A percentile compares a stretch with the other conserved stretches of the same genome.
Conservation (phyloP, 2,329 filamentous ascomycete species). For the Chaetomium sp. region DNA sequence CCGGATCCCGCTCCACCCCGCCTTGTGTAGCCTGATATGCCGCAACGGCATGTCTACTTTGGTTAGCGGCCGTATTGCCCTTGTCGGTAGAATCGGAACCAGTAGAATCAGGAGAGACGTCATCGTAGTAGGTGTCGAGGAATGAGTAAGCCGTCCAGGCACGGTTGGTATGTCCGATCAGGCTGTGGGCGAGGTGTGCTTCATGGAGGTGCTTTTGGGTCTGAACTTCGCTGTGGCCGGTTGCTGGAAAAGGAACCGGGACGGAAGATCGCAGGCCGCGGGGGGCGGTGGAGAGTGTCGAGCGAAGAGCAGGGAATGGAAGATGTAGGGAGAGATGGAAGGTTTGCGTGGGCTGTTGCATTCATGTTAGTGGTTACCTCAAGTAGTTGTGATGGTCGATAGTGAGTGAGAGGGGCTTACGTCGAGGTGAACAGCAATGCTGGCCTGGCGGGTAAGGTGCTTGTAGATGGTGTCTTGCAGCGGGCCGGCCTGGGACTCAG, state of each 20-base stretch:
- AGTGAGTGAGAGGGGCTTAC: background rate
- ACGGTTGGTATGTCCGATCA: conserved; percentile 13
- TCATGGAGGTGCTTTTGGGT: conserved; percentile 11
- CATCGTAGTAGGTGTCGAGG: conserved; percentile 19
- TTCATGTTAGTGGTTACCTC: background rate
- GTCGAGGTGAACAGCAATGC: background rate
- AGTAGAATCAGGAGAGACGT: too few relatives aligned
- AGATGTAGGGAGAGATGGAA: conserved; percentile 17
- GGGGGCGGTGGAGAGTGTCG: background rate
- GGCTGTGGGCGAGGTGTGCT: conserved; percentile 14
- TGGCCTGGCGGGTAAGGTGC: background rate
- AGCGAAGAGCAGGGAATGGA: conserved; percentile 10
- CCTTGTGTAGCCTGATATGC: conserved; percentile 6
- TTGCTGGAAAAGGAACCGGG: background rate
- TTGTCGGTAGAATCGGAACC: too few relatives aligned
- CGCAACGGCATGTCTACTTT: conserved; percentile 11
- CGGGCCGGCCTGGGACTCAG: conserved; percentile 1
- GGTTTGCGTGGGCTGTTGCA: conserved; percentile 4
- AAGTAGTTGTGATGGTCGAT: background rate
- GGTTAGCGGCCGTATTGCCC: background rate
- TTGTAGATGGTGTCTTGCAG: background rate
- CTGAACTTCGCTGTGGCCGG: too few relatives aligned
- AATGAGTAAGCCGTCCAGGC: conserved; percentile 17
- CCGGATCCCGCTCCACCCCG: conserved; percentile 1
- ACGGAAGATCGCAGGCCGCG: background rate